Conservation (phyloP, 192 early-diverging fungal species). For the Ramicandelaber brevisporus region DNA sequence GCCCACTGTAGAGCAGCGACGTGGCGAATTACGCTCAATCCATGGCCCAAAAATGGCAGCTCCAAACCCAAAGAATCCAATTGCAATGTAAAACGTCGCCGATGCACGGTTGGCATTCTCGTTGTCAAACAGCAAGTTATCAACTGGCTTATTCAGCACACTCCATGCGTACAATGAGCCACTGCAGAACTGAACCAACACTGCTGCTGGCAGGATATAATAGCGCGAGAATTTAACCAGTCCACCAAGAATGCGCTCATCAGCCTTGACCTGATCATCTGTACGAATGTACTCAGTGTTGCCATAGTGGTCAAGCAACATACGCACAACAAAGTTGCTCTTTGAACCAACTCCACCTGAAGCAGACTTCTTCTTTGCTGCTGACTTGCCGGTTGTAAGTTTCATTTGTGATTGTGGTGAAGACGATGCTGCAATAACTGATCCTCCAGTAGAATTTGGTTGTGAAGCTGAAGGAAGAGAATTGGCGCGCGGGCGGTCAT, state of each 20-base stretch:
- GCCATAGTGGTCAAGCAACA: constrained; percentile 14
- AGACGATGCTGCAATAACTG: too few species aligned
- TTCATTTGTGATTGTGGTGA: too few species aligned
- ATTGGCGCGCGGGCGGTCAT: too few species aligned
- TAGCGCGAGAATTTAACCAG: constrained; percentile 22
- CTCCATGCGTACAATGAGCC: constrained; percentile 57
- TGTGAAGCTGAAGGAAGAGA: too few species aligned
- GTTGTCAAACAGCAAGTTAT: constrained; percentile 22
- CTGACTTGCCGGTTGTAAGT: too few species aligned
- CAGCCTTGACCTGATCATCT: constrained; percentile 22
- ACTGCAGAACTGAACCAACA: constrained; percentile 44
- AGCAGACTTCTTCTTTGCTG: too few species aligned
- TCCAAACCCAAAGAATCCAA: constrained; percentile 44
- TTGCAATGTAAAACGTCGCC: constrained; percentile 49
- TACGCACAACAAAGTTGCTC: too few species aligned
- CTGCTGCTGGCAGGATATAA: constrained; percentile 38
- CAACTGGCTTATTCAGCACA: constrained; percentile 47
- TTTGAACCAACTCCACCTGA: too few species aligned
- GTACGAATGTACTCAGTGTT: constrained; percentile 31
- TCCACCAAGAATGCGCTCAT: constrained; percentile 19
- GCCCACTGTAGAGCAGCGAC: constrained; percentile 31
- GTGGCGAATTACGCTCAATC: constrained; percentile 49
- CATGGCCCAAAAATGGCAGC: constrained; percentile 48
- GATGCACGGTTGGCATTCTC: constrained; percentile 19
- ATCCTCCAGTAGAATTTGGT: too few species aligned